A percentile compares a stretch with the other conserved stretches of the same genome.
Conservation (phyloP, 768 basidiomycete genomes). For the Leccinum sublutescens region DNA sequence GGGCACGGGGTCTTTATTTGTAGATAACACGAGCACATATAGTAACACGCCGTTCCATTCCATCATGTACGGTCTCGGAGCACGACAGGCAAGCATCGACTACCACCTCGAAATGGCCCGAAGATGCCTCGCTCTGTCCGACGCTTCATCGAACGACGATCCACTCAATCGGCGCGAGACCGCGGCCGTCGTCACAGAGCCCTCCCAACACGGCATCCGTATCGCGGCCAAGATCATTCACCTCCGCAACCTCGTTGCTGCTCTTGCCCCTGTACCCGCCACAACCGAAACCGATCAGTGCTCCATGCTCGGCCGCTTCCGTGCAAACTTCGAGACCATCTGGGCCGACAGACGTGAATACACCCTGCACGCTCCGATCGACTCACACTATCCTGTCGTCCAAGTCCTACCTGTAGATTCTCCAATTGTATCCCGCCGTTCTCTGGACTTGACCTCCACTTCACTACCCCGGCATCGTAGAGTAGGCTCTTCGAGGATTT, state of each 20-base stretch:
- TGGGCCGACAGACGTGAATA: constrained; percentile 19
- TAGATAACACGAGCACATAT: neutral
- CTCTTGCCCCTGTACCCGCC: constrained; percentile 23
- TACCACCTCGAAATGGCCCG: constrained; percentile 17
- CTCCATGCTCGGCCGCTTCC: constrained; percentile 21
- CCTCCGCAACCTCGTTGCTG: constrained; percentile 18
- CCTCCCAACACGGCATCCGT: constrained; percentile 12
- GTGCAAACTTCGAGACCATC: constrained; percentile 17
- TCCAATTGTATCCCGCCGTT: constrained; percentile 2
- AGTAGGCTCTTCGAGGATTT: constrained; percentile 22
- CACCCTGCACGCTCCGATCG: constrained; percentile 1
- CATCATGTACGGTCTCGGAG: constrained; percentile 11
- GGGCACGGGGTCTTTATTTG: too few relatives aligned
- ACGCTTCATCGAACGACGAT: neutral
- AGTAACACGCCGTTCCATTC: neutral
- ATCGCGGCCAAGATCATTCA: constrained; percentile 24
- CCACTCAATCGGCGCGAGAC: neutral
- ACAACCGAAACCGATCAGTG: constrained; percentile 15
- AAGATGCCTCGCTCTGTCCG: constrained; percentile 12
- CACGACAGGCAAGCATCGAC: constrained; percentile 20
- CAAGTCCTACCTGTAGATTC: constrained; percentile 2
- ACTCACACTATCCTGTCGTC: constrained; percentile 3
- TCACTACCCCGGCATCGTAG: constrained; percentile 15
- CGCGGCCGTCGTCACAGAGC: neutral
- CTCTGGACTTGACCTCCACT: constrained; percentile 8